Evolutionary conservation across 1,284 basidiomycete species (phyloP), one percentile per base, ranked within the genome.

Genomic region (Papiliotrema terrestris): DNA sequence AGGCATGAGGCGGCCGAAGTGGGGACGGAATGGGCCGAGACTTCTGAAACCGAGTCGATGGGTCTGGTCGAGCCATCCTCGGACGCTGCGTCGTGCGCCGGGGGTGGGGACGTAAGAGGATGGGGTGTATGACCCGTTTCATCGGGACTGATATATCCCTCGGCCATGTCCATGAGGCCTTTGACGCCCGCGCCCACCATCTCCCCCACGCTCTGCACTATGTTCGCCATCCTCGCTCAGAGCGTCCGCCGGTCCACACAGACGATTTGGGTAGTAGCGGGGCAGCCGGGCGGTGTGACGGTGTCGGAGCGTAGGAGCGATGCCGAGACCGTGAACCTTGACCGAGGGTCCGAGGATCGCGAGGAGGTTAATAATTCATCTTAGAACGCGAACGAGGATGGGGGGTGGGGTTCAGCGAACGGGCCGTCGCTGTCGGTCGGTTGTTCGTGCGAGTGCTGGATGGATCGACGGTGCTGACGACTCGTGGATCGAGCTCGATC

Each of bases 151-250:
- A 67, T 54, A 39, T 65, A 66, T 2, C 57, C 61, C 49, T 70
- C 68, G 17, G 68, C 68, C 8, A 68, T 41, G 11, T 58, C 66
- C 44, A 71, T 59, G n/a, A 74, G 49, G 19, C 67, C 69, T 60
- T 69, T 72, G 38, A 73, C 65, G 25, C 68, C 67, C 8, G 69
- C 68, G 47, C 63, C 71, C 39, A 74, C 66, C 48, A 68, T 62
- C 47, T 56, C 55, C 23, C 68, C 69, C 9, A 74, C 56, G 46
- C 61, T 61, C 38, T 66, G 57, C 9, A 71, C 62, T 11, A 74
- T 45, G 6, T 67, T 60, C 11, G 72, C 57, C 72, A 74, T 74
- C 38, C 15, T 48, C 29, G 46, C 39, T 17, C 17, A 41, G 20
- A 8, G 39, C 17, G 39, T 22, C 6, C 17, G 39, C 17, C 39